Evolutionary conservation across 2,329 filamentous ascomycete species (phyloP).

Genomic region (Grosmannia penicillata): DNA sequence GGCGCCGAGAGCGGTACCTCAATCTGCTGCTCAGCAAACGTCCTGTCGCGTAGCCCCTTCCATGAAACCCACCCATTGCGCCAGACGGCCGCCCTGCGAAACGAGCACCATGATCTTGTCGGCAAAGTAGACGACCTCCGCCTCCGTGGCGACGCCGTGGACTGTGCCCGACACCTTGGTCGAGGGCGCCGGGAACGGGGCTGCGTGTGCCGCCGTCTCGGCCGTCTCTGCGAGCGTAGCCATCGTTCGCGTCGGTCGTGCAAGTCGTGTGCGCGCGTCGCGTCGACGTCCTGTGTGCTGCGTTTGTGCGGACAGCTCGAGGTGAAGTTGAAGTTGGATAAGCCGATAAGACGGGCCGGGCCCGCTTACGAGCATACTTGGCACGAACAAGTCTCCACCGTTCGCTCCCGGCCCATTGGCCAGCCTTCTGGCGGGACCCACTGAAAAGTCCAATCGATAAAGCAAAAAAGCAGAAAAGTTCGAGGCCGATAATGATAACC

Average conservation of each 20-base stretch:
- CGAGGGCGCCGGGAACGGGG: conserved; percentile 40
- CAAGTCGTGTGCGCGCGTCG: no score
- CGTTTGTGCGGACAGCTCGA: no score
- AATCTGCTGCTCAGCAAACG: conserved; percentile 31
- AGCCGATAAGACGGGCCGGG: no score
- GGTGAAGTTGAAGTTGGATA: no score
- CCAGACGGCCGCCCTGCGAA: conserved; percentile 68
- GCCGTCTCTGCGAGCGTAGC: background rate
- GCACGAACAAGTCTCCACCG: no score
- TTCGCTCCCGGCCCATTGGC: background rate
- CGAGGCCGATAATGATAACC: no score
- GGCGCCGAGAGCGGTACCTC: conserved; percentile 65
- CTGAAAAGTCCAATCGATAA: conserved; percentile 1
- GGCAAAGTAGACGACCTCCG: conserved; percentile 58
- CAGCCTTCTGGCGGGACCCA: background rate
- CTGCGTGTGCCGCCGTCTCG: conserved; percentile 20
- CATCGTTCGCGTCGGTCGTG: no score
- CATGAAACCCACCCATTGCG: conserved; percentile 63
- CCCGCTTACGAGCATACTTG: no score
- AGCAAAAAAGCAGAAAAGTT: no score
- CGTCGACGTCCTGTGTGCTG: no score
- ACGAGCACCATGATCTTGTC: conserved; percentile 89
- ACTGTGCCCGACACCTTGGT: conserved; percentile 46
- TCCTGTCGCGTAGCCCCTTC: conserved; percentile 2
- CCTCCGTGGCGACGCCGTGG: conserved; percentile 55